Base-by-base conservation (phyloP, 192 early-diverging fungal species). In the Podila epicladia region DNA sequence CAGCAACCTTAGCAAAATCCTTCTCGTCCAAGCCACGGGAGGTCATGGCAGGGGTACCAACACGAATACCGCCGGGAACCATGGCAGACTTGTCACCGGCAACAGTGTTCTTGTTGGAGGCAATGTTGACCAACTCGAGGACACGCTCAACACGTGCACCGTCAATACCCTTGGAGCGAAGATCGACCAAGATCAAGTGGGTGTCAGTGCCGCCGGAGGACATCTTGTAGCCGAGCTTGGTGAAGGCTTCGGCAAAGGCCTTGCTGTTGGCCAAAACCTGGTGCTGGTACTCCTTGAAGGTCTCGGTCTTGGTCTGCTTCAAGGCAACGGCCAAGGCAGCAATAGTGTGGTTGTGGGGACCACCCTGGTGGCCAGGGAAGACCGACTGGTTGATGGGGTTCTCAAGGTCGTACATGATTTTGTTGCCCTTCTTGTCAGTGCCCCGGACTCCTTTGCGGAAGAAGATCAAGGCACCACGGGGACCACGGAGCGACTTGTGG, bases 281-380 rank as follows among this genome's bases (percentile, higher is more conserved):
- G 59, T 87, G 74, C 86, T 97, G 96, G 85, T 99, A 99, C 66
- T 87, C 89, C 82, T 92, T 93, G 88, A 95, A 99, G 69, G 94
- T 91, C 41, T 93, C 87, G 15, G 88, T 69, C 88, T 96, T 91
- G 28, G 94, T 91, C 85, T 96, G 94, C 83, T 98, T 97, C 62
- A 99, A 86, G 2, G 98, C 97, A 45, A 99, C 97, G 13, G 97
- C 91, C 64, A 99, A 87, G 13, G 97, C 96, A 19, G 94, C 91
- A 71, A 99, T 99, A 55, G 98, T 98, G 89, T 99, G 96, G 91
- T 99, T 99, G 88, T 99, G 98, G 38, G 98, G 98, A 3, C 98
- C 98, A 75, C 98, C 98, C 87, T 99, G 98, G 85, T 98, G 97
- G 48, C 97, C 96, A 12, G 98, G 98, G 88, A 99, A 99, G 69